A percentile compares a stretch with the other conserved stretches of the same genome.
Evolutionary conservation across 2,329 filamentous ascomycete genomes (phyloP).

Genomic region (Talaromyces sp.): DNA sequence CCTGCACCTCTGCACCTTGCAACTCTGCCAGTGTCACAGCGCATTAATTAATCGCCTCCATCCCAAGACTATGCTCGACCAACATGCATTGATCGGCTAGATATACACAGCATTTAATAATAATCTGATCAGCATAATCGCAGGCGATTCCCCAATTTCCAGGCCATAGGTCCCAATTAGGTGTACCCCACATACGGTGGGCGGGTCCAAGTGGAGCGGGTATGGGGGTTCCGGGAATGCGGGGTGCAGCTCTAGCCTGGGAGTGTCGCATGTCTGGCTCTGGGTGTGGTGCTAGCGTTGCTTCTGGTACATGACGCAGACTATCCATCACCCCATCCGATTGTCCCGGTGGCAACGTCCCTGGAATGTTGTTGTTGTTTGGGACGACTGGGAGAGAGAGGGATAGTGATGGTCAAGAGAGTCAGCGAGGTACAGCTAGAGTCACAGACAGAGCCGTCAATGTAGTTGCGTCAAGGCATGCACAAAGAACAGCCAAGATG

Average conservation of each 20-base stretch:
- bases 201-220: constrained; percentile 8
- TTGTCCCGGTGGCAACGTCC: neutral
- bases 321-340: constrained; percentile 8
- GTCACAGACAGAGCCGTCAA: neutral
- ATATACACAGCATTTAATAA: too few species aligned
- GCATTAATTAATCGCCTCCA: neutral
- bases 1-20: neutral
- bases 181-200: neutral
- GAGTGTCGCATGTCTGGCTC: neutral
- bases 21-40: neutral
- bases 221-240: constrained; percentile 12
- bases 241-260: constrained; percentile 15
- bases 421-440: too few species aligned
- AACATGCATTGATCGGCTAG: too few species aligned
- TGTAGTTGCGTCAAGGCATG: neutral
- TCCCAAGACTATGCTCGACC: too few species aligned
- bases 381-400: neutral
- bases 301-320: constrained; percentile 9
- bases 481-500: neutral
- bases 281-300: neutral
- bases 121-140: too few species aligned
- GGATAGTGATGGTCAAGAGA: neutral
- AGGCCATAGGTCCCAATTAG: neutral
- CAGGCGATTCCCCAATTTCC: neutral
- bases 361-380: neutral